These are phyloP conservation scores for Ganoderma lucidum DNA, from an alignment of 1,284 basidiomycete species.

Conservation along the genomic window DNA sequence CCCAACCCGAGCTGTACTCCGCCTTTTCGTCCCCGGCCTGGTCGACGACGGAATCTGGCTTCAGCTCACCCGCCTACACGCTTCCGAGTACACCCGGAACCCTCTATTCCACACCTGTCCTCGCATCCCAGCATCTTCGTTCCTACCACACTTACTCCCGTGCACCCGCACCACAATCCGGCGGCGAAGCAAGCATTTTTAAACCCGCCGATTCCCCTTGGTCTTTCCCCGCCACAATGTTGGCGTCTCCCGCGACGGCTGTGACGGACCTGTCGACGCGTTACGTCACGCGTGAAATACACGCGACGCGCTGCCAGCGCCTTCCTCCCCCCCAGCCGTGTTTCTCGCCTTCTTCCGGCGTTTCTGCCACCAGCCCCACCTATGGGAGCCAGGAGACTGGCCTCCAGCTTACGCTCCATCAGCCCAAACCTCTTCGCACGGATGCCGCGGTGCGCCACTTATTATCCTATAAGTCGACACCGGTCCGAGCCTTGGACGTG, in stretches of 20 bases:
- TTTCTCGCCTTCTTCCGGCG: neutral
- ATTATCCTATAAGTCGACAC: neutral
- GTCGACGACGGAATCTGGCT: neutral
- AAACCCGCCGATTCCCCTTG: neutral
- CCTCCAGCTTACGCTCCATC: neutral
- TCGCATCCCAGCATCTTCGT: neutral
- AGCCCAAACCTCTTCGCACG: neutral
- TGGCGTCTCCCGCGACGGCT: neutral
- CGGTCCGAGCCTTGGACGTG: neutral
- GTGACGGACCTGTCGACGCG: neutral
- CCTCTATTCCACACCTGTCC: neutral
- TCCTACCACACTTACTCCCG: neutral
- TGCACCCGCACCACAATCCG: neutral
- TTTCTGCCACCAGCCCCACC: neutral
- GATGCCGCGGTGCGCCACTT: too few relatives aligned
- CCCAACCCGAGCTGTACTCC: neutral
- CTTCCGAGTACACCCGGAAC: neutral
- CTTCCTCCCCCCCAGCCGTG: neutral
- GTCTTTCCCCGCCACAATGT: neutral
- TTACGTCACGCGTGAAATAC: conserved; percentile 2
- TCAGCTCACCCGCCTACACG: neutral
- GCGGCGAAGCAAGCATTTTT: neutral
- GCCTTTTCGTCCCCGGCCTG: neutral
- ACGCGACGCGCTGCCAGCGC: neutral
- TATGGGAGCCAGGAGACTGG: neutral